Base-by-base conservation (phyloP, 1,284 basidiomycete species). In the Leccinum fallax region DNA sequence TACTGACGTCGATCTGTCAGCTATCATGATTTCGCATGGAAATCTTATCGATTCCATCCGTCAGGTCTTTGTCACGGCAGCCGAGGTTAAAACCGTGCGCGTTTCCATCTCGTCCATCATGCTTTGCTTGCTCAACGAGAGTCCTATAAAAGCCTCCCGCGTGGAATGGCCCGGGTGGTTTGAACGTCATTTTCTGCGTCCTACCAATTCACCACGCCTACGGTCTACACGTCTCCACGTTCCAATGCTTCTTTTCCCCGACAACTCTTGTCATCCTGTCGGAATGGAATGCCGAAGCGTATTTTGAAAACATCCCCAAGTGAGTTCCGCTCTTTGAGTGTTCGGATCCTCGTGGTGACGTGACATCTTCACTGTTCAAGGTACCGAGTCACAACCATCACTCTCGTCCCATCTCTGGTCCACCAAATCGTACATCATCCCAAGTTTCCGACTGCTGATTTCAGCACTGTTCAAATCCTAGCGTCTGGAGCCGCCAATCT, bases 11-110 rank as follows among this genome's bases (percentile, higher is more conserved):
- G 43, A 55, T 49, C 15, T 19, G n/a, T 34, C 57, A 92, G 90
- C 83, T 11, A 87, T 92, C 26, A 90, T 88, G 88, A 84, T 90
- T 32, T 87, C 90, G 1, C 90, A 92, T 65, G 84, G 85, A 30
- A 92, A 92, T 71, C 54, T 92, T 5, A 76, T 82, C 32, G 81
- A 76, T 62, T 79, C 83, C 0, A n/a, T 86, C 2, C 58, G 66
- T 3, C 86, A 90, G 68, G 56, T 69, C 0, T 66, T 77, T 0
- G 71, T 82, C 2, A n/a, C 77, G 2, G 48, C 65, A 0, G 48
- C 63, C 4, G 76, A 79, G 57, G 68, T 75, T 1, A 36, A 57
- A 59, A 28, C 26, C 7, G 65, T 72, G 56, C 46, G 66, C 65
- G 24, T 53, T 53, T 53, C 24, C 19, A 57, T 16, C 15, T 52